phyloP scores from a whole-genome alignment of 805 yeast genomes.

The Ogataea dorogensis region DNA sequence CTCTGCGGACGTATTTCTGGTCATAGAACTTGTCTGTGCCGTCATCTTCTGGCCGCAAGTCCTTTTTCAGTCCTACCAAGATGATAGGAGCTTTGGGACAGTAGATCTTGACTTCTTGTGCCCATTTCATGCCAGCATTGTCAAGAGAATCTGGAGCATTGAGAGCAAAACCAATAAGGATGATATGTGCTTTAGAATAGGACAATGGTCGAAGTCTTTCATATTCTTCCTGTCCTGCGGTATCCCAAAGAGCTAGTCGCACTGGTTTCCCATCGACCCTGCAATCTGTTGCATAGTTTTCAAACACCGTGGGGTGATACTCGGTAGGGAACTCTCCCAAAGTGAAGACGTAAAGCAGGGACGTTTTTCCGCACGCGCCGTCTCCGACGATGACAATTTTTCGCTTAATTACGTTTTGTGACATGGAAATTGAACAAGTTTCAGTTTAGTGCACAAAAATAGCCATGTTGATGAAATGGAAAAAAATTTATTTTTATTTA shows the following conservation, averaged over 20 bases:
- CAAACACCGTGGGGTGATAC: slow-evolving; percentile 92
- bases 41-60: slow-evolving; percentile 51
- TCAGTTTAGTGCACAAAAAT: slow-evolving; percentile 3
- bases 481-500: slow-evolving; percentile 8
- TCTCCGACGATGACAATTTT: slow-evolving; percentile 91
- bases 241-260: slow-evolving; percentile 87
- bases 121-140: slow-evolving; percentile 85
- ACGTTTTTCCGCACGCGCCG: slow-evolving; percentile 94
- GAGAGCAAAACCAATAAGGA: slow-evolving; percentile 81
- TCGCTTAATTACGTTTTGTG: slow-evolving; percentile 46
- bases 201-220: slow-evolving; percentile 86
- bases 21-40: slow-evolving; percentile 34
- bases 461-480: slow-evolving; percentile 6
- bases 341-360: slow-evolving; percentile 86
- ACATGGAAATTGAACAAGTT: slow-evolving; percentile 3
- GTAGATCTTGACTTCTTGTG: slow-evolving; percentile 73
- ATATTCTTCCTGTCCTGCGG: slow-evolving; percentile 96
- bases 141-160: slow-evolving; percentile 82
- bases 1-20: slow-evolving; percentile 48
- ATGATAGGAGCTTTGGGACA: slow-evolving; percentile 80
- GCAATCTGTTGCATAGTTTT: slow-evolving; percentile 91
- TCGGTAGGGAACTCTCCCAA: slow-evolving; percentile 91
- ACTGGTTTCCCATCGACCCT: slow-evolving; percentile 92
- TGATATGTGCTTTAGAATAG: slow-evolving; percentile 82
- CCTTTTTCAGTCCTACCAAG: slow-evolving; percentile 82